Conservation (phyloP, 2,329 filamentous ascomycete species). For the Penicillium sclerotiorum region DNA sequence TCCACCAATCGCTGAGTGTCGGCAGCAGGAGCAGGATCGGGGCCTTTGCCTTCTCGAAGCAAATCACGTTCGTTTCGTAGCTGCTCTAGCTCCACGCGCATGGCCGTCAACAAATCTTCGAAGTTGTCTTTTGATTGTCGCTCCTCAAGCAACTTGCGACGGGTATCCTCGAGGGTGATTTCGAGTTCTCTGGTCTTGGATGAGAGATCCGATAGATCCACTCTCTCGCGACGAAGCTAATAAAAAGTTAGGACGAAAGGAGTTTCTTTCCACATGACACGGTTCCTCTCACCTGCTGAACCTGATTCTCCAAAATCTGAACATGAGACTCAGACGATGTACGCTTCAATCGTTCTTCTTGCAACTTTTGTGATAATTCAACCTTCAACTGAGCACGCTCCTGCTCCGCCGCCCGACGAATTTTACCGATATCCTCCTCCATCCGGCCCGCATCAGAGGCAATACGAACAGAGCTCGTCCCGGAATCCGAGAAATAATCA, state of each 20-base stretch:
- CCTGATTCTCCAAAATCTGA: slow-evolving; percentile 75
- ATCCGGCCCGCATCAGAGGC: slow-evolving; percentile 60
- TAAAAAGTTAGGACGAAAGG: slow-evolving; percentile 3
- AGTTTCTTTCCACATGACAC: not conserved
- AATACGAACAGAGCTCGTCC: slow-evolving; percentile 79
- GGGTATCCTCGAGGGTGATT: slow-evolving; percentile 75
- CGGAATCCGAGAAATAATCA: slow-evolving; percentile 98
- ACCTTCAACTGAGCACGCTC: slow-evolving; percentile 85
- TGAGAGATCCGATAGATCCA: slow-evolving; percentile 48
- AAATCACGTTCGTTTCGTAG: slow-evolving; percentile 82
- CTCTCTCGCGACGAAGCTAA: slow-evolving; percentile 55
- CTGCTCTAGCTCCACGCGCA: slow-evolving; percentile 79
- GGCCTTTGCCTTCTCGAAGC: slow-evolving; percentile 77
- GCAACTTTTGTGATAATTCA: slow-evolving; percentile 80
- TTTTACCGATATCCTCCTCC: slow-evolving; percentile 74
- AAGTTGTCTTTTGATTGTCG: slow-evolving; percentile 88
- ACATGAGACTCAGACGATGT: slow-evolving; percentile 81
- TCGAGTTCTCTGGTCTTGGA: slow-evolving; percentile 77
- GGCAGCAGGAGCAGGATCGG: not conserved
- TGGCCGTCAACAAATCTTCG: slow-evolving; percentile 82
- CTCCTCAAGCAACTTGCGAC: slow-evolving; percentile 81
- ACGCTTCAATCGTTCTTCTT: slow-evolving; percentile 78
- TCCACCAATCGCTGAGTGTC: slow-evolving; percentile 76
- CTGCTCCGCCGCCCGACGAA: slow-evolving; percentile 83
- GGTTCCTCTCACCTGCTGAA: slow-evolving; percentile 61